Evolutionary conservation across 2,329 filamentous ascomycete species (phyloP), one percentile per base, ranked within the genome.

Genomic region (Apiospora malaysiana): DNA sequence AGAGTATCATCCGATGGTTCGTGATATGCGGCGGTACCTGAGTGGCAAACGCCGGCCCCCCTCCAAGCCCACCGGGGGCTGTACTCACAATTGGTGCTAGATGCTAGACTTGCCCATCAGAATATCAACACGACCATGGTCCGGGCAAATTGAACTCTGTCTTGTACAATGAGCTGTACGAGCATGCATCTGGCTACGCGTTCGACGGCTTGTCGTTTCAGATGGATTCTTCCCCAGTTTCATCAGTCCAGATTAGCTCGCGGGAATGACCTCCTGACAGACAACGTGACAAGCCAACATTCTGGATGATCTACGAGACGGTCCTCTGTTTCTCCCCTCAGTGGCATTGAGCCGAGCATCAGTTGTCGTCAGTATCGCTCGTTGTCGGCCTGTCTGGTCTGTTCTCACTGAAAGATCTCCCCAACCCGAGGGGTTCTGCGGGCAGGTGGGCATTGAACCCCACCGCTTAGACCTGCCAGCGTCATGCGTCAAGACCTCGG

Each of bases 221-320:
- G 56, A 63, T 63, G 56, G 56, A 63, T 63, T 63, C 32, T 63
- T 40, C 56, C 56, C 56, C 56, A 63, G 56, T 63, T 63, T 63
- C 56, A 63, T 63, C 27, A 37, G 56, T 40, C 56, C 56, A 63
- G 56, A 63, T 63, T 23, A 63, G 56, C 56, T 63, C 32, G n/a
- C 21, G 56, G 56, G 56, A 63, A 63, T 63, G 56, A n/a, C 56
- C 32, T 63, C 56, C 56, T 63, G 56, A 63, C 56, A 63, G 56
- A 63, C 56, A 63, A 63, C 32, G 25, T 59, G 51, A 59, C 51
- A 59, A 32, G 18, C 56, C 27, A 63, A 63, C 42, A 16, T 9
- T 45, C 12, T 40, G 56, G 56, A 63, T 63, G 56, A 63, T 63
- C 56, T 63, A 40, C 56, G 32, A 63, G 56, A 40, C 56, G 56